phyloP scores from a whole-genome alignment of 192 early-diverging fungal genomes.

The Backusella tarrabulga region DNA sequence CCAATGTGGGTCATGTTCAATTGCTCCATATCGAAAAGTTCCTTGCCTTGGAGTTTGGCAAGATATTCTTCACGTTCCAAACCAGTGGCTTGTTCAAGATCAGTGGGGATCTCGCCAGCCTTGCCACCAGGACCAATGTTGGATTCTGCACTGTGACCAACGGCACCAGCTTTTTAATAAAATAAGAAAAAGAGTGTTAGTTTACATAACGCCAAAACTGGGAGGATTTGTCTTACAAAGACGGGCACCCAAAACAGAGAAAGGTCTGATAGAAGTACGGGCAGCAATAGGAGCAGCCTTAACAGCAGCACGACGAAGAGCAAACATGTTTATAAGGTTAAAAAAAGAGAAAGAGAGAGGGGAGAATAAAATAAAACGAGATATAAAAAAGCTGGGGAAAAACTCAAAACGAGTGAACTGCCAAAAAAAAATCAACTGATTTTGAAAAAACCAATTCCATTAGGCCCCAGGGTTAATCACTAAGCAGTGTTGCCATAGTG shows the following conservation, averaged over 20 bases:
- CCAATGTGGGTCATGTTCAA: slow-evolving; percentile 70
- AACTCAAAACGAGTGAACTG: not conserved
- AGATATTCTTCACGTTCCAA: slow-evolving; percentile 88
- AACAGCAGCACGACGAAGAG: slow-evolving; percentile 47
- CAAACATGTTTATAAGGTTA: slow-evolving; percentile 35
- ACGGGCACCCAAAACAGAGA: slow-evolving; percentile 51
- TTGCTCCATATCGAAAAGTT: slow-evolving; percentile 86
- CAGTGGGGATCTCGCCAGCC: slow-evolving; percentile 75
- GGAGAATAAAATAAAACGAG: not conserved
- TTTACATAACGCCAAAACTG: not conserved
- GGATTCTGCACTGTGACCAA: slow-evolving; percentile 14
- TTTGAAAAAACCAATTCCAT: not conserved
- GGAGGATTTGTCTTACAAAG: slow-evolving; percentile 37
- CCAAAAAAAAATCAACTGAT: slow-evolving; percentile 3
- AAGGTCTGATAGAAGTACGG: slow-evolving; percentile 43
- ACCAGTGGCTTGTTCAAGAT: slow-evolving; percentile 89
- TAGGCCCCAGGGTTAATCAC: not conserved
- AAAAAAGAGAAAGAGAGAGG: not conserved
- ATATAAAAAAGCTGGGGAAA: not conserved
- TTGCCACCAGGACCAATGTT: slow-evolving; percentile 60
- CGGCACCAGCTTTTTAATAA: slow-evolving; percentile 13
- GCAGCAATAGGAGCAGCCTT: slow-evolving; percentile 40
- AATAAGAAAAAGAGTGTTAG: slow-evolving; percentile 9
- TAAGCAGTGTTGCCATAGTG: not conserved
- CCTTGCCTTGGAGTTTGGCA: slow-evolving; percentile 79